Base-by-base conservation (phyloP, 1,284 basidiomycete species). In the Lentinula novae-zelandiae region DNA sequence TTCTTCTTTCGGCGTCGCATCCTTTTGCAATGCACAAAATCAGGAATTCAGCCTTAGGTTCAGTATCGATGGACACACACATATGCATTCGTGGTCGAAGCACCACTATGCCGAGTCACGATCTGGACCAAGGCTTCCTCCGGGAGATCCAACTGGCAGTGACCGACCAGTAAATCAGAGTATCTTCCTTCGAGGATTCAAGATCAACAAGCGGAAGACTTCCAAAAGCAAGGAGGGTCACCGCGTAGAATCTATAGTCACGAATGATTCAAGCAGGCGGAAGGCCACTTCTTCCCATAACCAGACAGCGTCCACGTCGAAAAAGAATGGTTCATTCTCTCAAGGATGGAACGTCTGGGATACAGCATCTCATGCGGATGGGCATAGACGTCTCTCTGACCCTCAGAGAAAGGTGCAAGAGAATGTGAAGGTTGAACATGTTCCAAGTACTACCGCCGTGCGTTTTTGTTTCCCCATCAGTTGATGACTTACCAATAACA, bases 41-140 rank as follows among this genome's bases (percentile, higher is more conserved):
- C 60, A 56, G 8, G 39, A 55, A 9, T n/a, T 57, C 0, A 56
- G 27, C 20, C 46, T 61, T 20, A 31, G 40, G 34, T 61, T 61
- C 34, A 52, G 12, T 22, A 46, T 58, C 22, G 40, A 58, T 53
- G 39, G 38, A 40, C 38, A 13, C 31, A 51, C 57, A 17, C 39
- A 42, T 27, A 27, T 42, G 40, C 33, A 56, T 34, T 31, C 49
- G 20, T 56, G 53, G 54, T 34, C 27, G 34, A 60, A 20, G 62
- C 64, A 44, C 46, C 62, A n/a, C 46, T 48, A 68, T 22, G 62
- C 59, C 5, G 68, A 53, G 52, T 64, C 9, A 34, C 63, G 31
- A n/a, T 66, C 22, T 66, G 67, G 66, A 64, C 64, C 17, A 60
- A 66, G 49, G 60, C 62, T 10, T 62, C 59, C 17, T 63, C 40